Evolutionary conservation across 805 yeast species (phyloP).

Genomic region (Teunomyces panamensis): DNA sequence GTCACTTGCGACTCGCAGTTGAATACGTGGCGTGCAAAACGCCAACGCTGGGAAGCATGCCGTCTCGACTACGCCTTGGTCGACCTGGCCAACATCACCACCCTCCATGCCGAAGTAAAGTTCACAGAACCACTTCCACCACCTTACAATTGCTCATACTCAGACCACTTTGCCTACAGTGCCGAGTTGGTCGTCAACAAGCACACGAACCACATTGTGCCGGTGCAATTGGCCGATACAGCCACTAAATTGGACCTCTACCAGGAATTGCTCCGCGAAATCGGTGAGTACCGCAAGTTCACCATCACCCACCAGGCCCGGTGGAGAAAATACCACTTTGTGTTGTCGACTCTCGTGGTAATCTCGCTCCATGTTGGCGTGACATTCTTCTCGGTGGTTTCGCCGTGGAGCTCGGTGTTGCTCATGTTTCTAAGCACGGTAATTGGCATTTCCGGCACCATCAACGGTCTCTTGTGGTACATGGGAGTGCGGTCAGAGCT

Average conservation of each 20-base stretch:
- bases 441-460: constrained; percentile 61
- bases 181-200: constrained; percentile 24
- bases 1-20: constrained; percentile 85
- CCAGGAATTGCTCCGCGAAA: constrained; percentile 23
- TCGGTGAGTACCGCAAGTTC: constrained; percentile 45
- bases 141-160: constrained; percentile 57
- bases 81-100: constrained; percentile 52
- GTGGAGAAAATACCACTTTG: constrained; percentile 68
- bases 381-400: constrained; percentile 61
- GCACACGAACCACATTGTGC: constrained; percentile 4
- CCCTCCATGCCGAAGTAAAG: constrained; percentile 62
- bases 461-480: constrained; percentile 75
- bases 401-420: constrained; percentile 42
- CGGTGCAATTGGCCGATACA: constrained; percentile 8
- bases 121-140: constrained; percentile 69
- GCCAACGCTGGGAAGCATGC: constrained; percentile 67
- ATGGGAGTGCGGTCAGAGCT: constrained; percentile 79
- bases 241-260: constrained; percentile 35
- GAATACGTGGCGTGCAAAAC: constrained; percentile 77
- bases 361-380: constrained; percentile 53
- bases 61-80: constrained; percentile 87
- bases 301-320: constrained; percentile 56
- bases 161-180: constrained; percentile 88
- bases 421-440: constrained; percentile 55
- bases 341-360: constrained; percentile 43